Evolutionary conservation across 352 stramenopile genomes (phyloP).

Genomic region (Globisporangium sylvaticum): DNA sequence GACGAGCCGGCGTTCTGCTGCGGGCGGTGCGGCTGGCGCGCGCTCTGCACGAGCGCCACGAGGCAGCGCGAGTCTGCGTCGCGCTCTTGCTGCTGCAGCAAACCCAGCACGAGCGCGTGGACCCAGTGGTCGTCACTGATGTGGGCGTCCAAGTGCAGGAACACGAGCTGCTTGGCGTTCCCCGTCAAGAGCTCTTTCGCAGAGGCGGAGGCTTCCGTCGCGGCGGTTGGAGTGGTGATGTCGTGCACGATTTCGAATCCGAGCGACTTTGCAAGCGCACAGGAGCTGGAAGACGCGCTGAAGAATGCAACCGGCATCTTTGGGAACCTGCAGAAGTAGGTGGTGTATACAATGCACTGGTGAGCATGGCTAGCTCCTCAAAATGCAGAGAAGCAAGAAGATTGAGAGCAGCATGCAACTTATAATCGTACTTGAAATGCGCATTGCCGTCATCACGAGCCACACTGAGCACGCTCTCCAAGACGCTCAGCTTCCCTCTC

Average conservation of each 20-base stretch:
- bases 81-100: constrained; percentile 26
- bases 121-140: constrained; percentile 38
- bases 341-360: neutral
- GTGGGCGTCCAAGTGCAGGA: constrained; percentile 40
- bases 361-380: neutral
- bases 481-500: constrained; percentile 12
- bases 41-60: constrained; percentile 41
- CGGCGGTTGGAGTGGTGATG: constrained; percentile 10
- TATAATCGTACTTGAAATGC: constrained; percentile 26
- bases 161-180: constrained; percentile 46
- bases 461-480: constrained; percentile 35
- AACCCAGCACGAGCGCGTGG: constrained; percentile 31
- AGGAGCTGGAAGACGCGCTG: constrained; percentile 32
- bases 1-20: constrained; percentile 17
- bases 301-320: constrained; percentile 63
- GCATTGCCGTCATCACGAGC: constrained; percentile 18
- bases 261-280: constrained; percentile 26
- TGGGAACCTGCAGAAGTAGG: constrained; percentile 33
- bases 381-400: too few species aligned
- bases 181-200: constrained; percentile 24
- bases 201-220: constrained; percentile 1
- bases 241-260: constrained; percentile 33
- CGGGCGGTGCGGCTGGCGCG: constrained; percentile 10
- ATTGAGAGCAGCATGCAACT: too few species aligned
- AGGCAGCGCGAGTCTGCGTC: constrained; percentile 34